Evolutionary conservation across 2,329 filamentous ascomycete genomes (phyloP), one percentile per base, ranked within the genome.

Genomic region (Botrytis porri): DNA sequence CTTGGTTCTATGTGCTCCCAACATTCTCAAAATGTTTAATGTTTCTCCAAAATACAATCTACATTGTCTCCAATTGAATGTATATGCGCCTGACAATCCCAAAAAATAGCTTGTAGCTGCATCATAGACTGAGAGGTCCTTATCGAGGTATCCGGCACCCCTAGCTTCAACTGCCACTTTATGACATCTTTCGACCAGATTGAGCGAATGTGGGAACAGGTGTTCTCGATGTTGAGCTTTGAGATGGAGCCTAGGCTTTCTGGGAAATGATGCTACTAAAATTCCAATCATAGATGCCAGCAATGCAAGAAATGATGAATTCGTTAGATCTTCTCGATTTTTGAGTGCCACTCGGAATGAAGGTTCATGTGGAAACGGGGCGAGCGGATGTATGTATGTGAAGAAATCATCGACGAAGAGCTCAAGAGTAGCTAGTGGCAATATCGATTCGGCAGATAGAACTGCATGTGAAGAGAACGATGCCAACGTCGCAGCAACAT

Each of bases 381-480:
- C 88, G 14, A 95, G 85, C 1, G 92, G 92, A 77, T 94, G 91
- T 70, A 94, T 91, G 80, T 94, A 94, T 29, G 90, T 93, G 82
- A 94, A 95, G 85, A 93, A 95, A 83, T 95, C 92, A 80, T 94
- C 91, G 73, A 95, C 88, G 25, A 94, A 85, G 3, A 91, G 85
- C 77, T 91, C 87, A 70, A 95, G 83, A 18, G 91, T 88, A 12
- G 88, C 87, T 81, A 91, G 85, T 0, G 92, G 90, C 59, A 91
- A 92, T 75, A 95, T 94, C 2, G 88, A 85, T 79, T 95, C 92
- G 65, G 90, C 88, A 74, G 88, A 87, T 22, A 89, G 79, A n/a
- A 82, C 80, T 41, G 78, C 79, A n/a, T 79, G 77, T 2, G 78
- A 79, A 25, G 79, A 80, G 75, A 81, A 79, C 7, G 77, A 77